Conservation (phyloP, 768 basidiomycete species). For the Cyclocybe aegerita region DNA sequence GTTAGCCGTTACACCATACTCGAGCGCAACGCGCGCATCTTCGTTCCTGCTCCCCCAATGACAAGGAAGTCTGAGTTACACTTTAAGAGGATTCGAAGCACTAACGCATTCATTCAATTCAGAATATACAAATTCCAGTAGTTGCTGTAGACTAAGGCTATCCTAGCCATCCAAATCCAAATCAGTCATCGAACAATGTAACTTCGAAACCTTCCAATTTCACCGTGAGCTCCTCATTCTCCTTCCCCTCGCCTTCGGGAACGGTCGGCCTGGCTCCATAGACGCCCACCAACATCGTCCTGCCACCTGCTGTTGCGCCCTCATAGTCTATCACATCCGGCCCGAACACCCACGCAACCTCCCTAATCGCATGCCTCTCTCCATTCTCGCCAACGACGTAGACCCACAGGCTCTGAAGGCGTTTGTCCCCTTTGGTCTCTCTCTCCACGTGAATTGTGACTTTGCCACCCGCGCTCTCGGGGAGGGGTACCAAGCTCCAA, state of each 20-base stretch:
- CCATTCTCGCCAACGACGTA: conserved; percentile 29
- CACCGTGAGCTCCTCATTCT: conserved; percentile 24
- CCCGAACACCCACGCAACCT: conserved; percentile 32
- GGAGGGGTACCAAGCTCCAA: conserved; percentile 29
- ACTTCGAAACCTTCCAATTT: conserved; percentile 29
- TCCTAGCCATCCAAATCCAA: too few relatives aligned
- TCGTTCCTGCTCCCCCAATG: too few relatives aligned
- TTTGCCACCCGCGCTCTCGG: conserved; percentile 21
- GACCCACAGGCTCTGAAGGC: conserved; percentile 31
- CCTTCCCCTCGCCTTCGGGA: conserved; percentile 24
- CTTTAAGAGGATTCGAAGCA: too few relatives aligned
- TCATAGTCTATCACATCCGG: conserved; percentile 19
- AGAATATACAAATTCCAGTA: too few relatives aligned
- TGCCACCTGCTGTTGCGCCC: conserved; percentile 1
- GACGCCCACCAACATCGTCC: conserved; percentile 24
- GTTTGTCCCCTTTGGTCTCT: conserved; percentile 24
- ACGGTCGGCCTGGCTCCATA: conserved; percentile 28
- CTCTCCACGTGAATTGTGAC: conserved; percentile 28
- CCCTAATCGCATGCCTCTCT: conserved; percentile 27
- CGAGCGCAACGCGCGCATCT: too few relatives aligned
- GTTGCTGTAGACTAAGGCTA: too few relatives aligned
- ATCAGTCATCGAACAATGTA: conserved; percentile 29
- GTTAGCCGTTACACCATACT: conserved; percentile 58
- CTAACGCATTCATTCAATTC: too few relatives aligned
- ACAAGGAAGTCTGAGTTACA: too few relatives aligned